phyloP scores from a whole-genome alignment of 75 land plant genomes.

The Sequoiadendron giganteum region DNA sequence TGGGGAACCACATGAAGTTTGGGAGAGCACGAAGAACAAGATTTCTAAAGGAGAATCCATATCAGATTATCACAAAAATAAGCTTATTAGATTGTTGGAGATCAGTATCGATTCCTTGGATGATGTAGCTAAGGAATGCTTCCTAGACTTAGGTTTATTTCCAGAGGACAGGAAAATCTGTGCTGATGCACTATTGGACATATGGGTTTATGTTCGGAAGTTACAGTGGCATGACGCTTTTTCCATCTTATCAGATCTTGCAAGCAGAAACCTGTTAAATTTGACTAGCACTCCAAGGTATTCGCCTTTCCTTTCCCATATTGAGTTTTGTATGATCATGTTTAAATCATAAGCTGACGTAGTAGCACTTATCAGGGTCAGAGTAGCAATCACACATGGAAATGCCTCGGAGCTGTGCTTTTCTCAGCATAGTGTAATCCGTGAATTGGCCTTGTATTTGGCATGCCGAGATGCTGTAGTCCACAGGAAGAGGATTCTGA shows the following conservation, averaged over 20 bases:
- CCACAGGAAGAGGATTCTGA: too few species aligned
- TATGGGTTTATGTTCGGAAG: slow-evolving; percentile 54
- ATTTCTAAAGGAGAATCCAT: slow-evolving; percentile 38
- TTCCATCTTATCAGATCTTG: slow-evolving; percentile 44
- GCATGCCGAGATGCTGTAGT: too few species aligned
- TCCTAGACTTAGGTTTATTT: slow-evolving; percentile 55
- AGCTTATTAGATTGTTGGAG: slow-evolving; percentile 45
- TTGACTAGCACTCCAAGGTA: slow-evolving; percentile 30
- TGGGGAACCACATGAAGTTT: slow-evolving; percentile 29
- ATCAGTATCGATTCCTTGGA: slow-evolving; percentile 33
- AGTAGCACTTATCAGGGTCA: too few species aligned
- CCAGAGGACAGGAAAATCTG: slow-evolving; percentile 59
- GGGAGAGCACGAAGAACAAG: slow-evolving; percentile 47
- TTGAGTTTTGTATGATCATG: too few species aligned
- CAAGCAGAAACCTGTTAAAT: slow-evolving; percentile 46
- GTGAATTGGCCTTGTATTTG: slow-evolving; percentile 52
- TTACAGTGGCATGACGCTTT: slow-evolving; percentile 52
- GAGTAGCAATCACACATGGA: slow-evolving; percentile 15
- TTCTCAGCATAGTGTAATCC: slow-evolving; percentile 53
- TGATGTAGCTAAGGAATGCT: slow-evolving; percentile 40
- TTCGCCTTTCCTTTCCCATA: too few species aligned
- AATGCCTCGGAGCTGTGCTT: slow-evolving; percentile 41
- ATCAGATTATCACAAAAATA: slow-evolving; percentile 46
- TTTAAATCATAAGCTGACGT: too few species aligned
- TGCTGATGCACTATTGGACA: slow-evolving; percentile 41